Evolutionary conservation across 345 rosid genomes (phyloP).

Genomic region (Syzygium oleosum): DNA sequence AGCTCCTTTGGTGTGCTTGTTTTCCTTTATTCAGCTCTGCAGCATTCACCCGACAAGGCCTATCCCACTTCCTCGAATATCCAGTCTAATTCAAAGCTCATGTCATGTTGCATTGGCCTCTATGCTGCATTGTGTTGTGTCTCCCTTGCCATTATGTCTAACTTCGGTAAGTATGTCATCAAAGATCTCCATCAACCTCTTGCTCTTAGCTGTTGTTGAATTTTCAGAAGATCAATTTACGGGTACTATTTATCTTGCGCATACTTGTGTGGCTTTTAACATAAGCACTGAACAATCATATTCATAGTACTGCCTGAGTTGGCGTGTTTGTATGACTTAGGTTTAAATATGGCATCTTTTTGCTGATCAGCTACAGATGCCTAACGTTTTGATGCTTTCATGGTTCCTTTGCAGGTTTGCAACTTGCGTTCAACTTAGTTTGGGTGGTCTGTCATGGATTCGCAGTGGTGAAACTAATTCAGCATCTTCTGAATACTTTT

Average conservation of each 20-base stretch:
- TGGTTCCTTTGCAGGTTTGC: conserved; percentile 40
- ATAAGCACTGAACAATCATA: background rate
- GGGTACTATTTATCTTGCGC: background rate
- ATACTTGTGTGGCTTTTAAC: background rate
- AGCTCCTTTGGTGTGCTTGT: conserved; percentile 60
- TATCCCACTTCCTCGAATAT: conserved; percentile 12
- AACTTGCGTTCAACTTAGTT: conserved; percentile 32
- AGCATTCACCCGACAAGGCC: conserved; percentile 9
- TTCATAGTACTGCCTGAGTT: background rate
- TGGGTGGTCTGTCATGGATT: conserved; percentile 82
- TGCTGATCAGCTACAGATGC: background rate
- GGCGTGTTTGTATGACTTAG: background rate
- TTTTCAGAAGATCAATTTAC: background rate
- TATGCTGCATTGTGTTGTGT: conserved; percentile 41
- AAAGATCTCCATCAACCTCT: background rate
- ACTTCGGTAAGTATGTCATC: conserved; percentile 29
- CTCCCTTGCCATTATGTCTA: conserved; percentile 44
- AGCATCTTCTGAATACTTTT: conserved; percentile 59
- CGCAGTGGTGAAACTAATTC: conserved; percentile 57
- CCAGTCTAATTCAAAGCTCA: conserved; percentile 28
- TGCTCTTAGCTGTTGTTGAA: background rate
- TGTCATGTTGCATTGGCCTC: conserved; percentile 34
- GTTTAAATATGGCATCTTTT: background rate
- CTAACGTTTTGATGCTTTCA: background rate
- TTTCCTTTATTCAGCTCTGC: conserved; percentile 35